A percentile compares a stretch with the other conserved stretches of the same genome.
Evolutionary conservation across 306 rosid genomes (phyloP).

Genomic region (Carpinus viminea): DNA sequence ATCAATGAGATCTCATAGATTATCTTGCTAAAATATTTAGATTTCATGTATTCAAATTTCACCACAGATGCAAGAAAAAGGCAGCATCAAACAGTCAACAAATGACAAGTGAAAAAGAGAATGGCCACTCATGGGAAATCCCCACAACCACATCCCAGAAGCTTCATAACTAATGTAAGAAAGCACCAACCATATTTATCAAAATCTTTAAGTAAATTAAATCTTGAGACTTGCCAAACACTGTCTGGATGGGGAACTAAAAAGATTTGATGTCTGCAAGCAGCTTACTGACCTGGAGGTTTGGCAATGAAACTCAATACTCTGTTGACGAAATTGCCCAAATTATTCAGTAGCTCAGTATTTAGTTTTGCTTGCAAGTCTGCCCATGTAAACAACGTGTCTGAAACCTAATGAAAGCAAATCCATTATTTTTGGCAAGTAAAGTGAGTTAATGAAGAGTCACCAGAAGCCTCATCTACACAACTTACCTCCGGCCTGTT

Average conservation of each 20-base stretch:
- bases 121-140: neutral
- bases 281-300: constrained; percentile 77
- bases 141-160: neutral
- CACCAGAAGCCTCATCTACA: constrained; percentile 10
- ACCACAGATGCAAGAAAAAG: too few species aligned
- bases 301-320: constrained; percentile 95
- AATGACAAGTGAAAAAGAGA: neutral
- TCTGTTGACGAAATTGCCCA: constrained; percentile 90
- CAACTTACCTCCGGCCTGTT: constrained; percentile 92
- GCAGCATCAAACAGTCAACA: neutral
- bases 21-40: neutral
- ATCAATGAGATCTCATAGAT: neutral
- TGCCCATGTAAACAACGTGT: constrained; percentile 85
- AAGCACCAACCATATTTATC: neutral
- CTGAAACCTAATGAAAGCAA: constrained; percentile 64
- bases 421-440: constrained; percentile 16
- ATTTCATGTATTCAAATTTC: neutral
- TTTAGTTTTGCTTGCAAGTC: constrained; percentile 95
- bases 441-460: neutral
- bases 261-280: neutral
- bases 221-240: neutral
- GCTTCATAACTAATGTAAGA: neutral
- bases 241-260: neutral
- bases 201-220: neutral
- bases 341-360: constrained; percentile 78